Base-by-base conservation (phyloP, 1,139 yeast genomes). In the Nakaseomyces glabratus region DNA sequence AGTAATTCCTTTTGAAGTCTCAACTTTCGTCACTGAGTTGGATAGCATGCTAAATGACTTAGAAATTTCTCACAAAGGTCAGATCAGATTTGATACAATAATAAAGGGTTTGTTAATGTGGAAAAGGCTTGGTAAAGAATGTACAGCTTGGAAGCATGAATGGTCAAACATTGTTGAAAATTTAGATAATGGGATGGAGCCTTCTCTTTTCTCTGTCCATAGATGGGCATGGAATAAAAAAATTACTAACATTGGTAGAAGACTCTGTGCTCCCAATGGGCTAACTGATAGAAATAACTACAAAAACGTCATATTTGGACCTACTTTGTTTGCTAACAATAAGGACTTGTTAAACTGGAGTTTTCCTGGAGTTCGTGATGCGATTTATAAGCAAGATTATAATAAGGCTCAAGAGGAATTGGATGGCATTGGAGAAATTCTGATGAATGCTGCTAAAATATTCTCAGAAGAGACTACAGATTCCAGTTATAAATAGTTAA, bases 211-310 rank as follows among this genome's bases (percentile, higher is more conserved):
- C 38, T 71, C 88, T 0, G 69, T 76, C 40, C 76, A 73, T 46
- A 67, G 97, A 48, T 73, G 85, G 79, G 73, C 72, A 41, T 81
- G 93, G 85, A 88, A 88, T 58, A 69, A 75, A 20, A 73, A 74
- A 42, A 60, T 85, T 52, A 59, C 73, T 12, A 59, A 62, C 12
- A 66, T 84, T 38, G 82, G 77, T 44, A 71, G 70, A 45, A 62
- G 65, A 16, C 65, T 81, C 44, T 50, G 77, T 17, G 60, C 65
- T 13, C 59, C 65, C 3, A 64, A 59, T 13, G 76, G 78, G 2
- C 53, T 70, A 7, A 69, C 70, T 4, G 54, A 61, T 4, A 66
- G 95, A 31, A 65, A 73, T 14, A 88, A 93, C 64, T 82, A 73
- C 51, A 67, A 70, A 49, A 86, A 85, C 51, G 55, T 67, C 1